Evolutionary conservation across 2,329 filamentous ascomycete genomes (phyloP).

Genomic region (Fusarium sp.): DNA sequence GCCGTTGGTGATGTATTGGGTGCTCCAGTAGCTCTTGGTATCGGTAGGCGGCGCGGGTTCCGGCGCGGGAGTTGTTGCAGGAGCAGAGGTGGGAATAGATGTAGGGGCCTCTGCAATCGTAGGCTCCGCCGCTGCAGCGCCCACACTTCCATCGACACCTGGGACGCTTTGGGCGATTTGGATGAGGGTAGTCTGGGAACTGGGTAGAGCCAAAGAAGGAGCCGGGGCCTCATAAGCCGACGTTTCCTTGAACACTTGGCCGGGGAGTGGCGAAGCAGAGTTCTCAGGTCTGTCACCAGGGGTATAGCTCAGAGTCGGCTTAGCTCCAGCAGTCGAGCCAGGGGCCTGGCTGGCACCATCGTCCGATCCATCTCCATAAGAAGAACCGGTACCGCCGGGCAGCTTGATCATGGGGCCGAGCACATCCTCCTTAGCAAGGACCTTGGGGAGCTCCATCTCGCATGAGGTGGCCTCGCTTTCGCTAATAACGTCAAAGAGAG

Average conservation of each 20-base stretch:
- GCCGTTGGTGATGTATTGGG: conserved; percentile 67
- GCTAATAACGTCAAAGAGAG: conserved; percentile 79
- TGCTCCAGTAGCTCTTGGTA: conserved; percentile 62
- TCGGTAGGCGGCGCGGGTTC: conserved; percentile 46
- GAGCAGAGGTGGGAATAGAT: conserved; percentile 10
- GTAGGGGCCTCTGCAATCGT: conserved; percentile 18
- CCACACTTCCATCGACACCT: conserved; percentile 24
- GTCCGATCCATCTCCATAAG: conserved; percentile 47
- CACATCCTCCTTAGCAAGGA: conserved; percentile 73
- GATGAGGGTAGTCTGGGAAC: conserved; percentile 22
- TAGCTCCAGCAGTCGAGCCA: conserved; percentile 18
- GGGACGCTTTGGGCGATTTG: conserved; percentile 14
- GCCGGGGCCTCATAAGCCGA: conserved; percentile 39
- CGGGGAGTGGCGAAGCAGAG: conserved; percentile 56
- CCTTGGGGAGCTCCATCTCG: conserved; percentile 71
- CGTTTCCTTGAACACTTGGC: conserved; percentile 60
- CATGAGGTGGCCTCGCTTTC: conserved; percentile 74
- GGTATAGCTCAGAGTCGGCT: conserved; percentile 54
- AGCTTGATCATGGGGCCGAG: conserved; percentile 70
- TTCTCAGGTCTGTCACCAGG: conserved; percentile 54
- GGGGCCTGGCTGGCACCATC: conserved; percentile 23
- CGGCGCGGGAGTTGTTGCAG: conserved; percentile 49
- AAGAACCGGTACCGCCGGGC: conserved; percentile 74
- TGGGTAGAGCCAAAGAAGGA: conserved; percentile 19
- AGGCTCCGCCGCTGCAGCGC: conserved; percentile 29